Evolutionary conservation across 352 stramenopile species (phyloP), one percentile per base, ranked within the genome.

Genomic region (Pythium rishiriense): DNA sequence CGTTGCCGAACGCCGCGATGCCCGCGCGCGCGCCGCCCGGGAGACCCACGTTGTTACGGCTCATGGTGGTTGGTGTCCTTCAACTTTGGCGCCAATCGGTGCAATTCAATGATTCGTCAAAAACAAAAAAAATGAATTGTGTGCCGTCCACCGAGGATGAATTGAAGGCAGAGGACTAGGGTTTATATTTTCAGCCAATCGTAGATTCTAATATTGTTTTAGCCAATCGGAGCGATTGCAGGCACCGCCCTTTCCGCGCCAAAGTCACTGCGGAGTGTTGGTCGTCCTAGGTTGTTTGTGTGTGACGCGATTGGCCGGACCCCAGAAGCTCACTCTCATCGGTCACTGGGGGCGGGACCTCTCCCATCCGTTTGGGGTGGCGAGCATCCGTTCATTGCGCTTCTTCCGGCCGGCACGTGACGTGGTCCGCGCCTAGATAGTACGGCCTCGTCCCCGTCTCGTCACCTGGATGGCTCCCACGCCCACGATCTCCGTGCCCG

Each of bases 1-100:
- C 26, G 42, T 74, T 74, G 21, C 67, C 70, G 10, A 62, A 68
- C 33, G 72, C 66, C 39, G 33, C 49, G 49, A 85, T 72, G 26
- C 60, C 58, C 11, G 8, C 28, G 22, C 62, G 42, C 22, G 33
- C 58, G 12, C 21, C 46, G n/a, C 65, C 41, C 1, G 26, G 19
- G 15, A 51, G 1, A 9, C 45, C 45, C 45, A n/a, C 9, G 4
- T 29, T 51, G 22, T 28, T 33, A 9, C 50, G 50, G 35, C 12
- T 47, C 51, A 58, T 58, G n/a, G n/a, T 47, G 25, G 37, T 43
- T n/a, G 37, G 6, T 43, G 10, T 43, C 3, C 31, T 47, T 42
- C 37, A 47, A 31, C 45, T 17, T 42, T 42, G 14, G 5, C 22
- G 5, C 5, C 12, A 47, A 22, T 25, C 29, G 21, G 29, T 45